These are phyloP conservation scores for Ogataea kodamae DNA, from an alignment of 805 yeast species.

Conservation along the genomic window DNA sequence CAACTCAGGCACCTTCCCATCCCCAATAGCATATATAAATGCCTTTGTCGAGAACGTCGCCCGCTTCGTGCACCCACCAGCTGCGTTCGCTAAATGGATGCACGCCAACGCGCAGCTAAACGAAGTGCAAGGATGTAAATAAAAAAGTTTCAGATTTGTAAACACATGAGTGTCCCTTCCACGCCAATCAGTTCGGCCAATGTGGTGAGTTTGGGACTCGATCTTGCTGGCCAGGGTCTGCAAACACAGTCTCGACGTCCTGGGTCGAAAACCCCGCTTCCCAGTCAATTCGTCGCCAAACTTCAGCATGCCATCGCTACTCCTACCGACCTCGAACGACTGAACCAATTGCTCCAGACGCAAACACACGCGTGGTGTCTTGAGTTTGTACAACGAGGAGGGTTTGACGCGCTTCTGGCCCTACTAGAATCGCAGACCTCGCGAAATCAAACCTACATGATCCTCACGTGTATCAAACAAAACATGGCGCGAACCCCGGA, in stretches of 20 bases:
- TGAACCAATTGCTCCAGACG: constrained; percentile 23
- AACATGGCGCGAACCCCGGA: constrained; percentile 63
- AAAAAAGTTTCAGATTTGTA: constrained; percentile 1
- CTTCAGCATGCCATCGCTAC: constrained; percentile 39
- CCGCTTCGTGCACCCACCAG: constrained; percentile 29
- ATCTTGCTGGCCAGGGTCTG: constrained; percentile 30
- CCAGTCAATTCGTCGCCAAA: constrained; percentile 34
- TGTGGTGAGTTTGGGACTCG: constrained; percentile 30
- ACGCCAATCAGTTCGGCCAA: constrained; percentile 20
- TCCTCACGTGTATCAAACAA: constrained; percentile 76
- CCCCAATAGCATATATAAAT: constrained; percentile 33
- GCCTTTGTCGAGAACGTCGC: constrained; percentile 32
- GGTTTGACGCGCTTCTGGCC: constrained; percentile 68
- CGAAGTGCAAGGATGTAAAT: constrained; percentile 6
- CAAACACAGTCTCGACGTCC: constrained; percentile 1
- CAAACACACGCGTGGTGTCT: constrained; percentile 60
- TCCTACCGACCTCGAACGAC: constrained; percentile 36
- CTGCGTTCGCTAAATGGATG: constrained; percentile 30
- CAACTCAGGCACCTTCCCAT: constrained; percentile 10
- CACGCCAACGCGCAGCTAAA: constrained; percentile 13
- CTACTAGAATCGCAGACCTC: constrained; percentile 32
- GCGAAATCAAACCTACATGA: constrained; percentile 64
- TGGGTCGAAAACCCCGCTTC: not conserved
- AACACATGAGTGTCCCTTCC: not conserved
- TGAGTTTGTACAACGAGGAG: constrained; percentile 73